These are phyloP conservation scores for Aspergillus floridensis DNA, from an alignment of 2,329 filamentous ascomycete species.

Conservation along the genomic window DNA sequence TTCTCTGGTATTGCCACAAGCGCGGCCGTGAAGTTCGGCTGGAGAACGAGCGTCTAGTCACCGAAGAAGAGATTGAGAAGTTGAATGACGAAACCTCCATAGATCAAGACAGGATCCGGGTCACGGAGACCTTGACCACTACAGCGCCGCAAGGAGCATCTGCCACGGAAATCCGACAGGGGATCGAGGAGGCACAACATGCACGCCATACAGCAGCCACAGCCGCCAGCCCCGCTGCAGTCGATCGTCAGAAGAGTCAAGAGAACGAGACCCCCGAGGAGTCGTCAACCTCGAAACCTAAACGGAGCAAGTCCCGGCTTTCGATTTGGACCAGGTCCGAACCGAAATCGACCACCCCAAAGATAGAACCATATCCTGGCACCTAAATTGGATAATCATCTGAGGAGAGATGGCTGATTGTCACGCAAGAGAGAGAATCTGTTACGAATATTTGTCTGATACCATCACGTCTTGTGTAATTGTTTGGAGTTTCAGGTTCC, in stretches of 20 bases:
- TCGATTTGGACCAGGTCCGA: conserved; percentile 28
- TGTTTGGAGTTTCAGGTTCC: background rate
- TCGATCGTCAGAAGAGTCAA: conserved; percentile 3
- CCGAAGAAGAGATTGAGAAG: conserved; percentile 43
- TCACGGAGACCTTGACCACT: conserved; percentile 40
- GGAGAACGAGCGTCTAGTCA: conserved; percentile 56
- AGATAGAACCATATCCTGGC: conserved; percentile 37
- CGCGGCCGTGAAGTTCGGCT: conserved; percentile 82
- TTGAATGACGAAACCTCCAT: conserved; percentile 35
- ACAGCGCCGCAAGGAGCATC: conserved; percentile 43
- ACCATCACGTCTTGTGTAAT: background rate
- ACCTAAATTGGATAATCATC: conserved; percentile 25
- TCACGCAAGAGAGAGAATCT: background rate
- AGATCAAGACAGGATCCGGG: conserved; percentile 32
- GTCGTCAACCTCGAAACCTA: conserved; percentile 20
- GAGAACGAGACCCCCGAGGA: conserved; percentile 1
- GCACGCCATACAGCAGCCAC: conserved; percentile 28
- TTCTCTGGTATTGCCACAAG: conserved; percentile 98
- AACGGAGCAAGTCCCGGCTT: conserved; percentile 31
- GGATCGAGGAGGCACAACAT: conserved; percentile 40
- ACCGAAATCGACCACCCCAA: conserved; percentile 19
- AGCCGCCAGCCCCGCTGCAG: background rate
- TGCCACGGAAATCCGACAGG: conserved; percentile 39
- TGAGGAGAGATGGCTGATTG: background rate
- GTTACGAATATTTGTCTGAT: background rate